Percentiles rank a stretch among this genome's conserved stretches.
Evolutionary conservation across 2,329 filamentous ascomycete species (phyloP).

Genomic region (Exophiala oligosperma): DNA sequence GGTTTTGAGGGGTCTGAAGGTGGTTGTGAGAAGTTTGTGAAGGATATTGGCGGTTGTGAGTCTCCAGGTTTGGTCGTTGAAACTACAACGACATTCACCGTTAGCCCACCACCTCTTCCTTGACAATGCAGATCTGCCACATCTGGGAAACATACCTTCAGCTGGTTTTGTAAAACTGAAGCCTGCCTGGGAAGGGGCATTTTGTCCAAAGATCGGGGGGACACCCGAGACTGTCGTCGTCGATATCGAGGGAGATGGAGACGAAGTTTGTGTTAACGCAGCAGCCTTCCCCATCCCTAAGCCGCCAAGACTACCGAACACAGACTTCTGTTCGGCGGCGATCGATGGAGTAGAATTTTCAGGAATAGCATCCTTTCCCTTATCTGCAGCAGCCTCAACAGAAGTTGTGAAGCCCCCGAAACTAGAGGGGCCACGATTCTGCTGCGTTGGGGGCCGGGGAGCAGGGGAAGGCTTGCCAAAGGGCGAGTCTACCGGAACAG

Average conservation of each 20-base stretch:
- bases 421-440: background rate
- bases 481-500: background rate
- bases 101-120: background rate
- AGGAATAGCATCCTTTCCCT: background rate
- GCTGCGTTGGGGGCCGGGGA: background rate
- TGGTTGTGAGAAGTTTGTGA: slow-evolving; percentile 1
- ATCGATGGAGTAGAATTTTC: background rate
- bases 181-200: background rate
- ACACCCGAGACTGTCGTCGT: background rate
- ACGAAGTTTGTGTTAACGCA: background rate
- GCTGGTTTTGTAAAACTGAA: background rate
- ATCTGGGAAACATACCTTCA: slow-evolving; percentile 6
- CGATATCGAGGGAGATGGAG: background rate
- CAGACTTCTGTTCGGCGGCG: background rate
- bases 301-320: background rate
- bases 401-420: slow-evolving; percentile 2
- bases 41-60: background rate
- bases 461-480: slow-evolving; percentile 7
- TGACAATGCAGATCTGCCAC: background rate
- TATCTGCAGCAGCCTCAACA: background rate
- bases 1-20: background rate
- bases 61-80: background rate
- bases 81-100: background rate
- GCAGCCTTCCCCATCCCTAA: slow-evolving; percentile 7
- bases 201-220: slow-evolving; percentile 2